Base-by-base conservation (phyloP, 148 eudicot genomes). In the Silene latifolia region DNA sequence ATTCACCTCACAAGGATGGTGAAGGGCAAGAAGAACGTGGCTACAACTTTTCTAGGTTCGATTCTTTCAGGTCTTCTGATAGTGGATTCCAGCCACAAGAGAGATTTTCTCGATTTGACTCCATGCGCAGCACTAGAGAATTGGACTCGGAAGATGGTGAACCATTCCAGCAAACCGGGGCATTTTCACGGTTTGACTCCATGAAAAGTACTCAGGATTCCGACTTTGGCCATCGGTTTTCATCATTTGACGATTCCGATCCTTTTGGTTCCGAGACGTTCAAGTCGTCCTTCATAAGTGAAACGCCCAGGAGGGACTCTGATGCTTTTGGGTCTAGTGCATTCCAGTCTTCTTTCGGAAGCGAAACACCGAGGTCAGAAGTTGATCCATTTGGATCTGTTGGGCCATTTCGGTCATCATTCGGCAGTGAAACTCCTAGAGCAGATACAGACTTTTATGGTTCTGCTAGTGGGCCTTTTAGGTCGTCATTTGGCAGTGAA, bases 41-140 rank as follows among this genome's bases (percentile, higher is more conserved):
- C 86, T 87, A 77, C 80, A 92, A 75, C 87, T 86, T 92, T 78
- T 93, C 98, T 6, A 87, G 98, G 82, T 93, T 90, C 74, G 98
- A 93, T 79, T 89, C 98, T 63, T 92, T 92, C 84, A 85, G 80
- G 74, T 82, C 86, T 77, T 59, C 80, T 7, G 98, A 90, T 57
- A 77, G 89, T 76, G 87, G 96, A 68, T 90, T 82, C 82, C 88
- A 73, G 57, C 80, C 87, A 59, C 88, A 86, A 9, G 97, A 87
- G 23, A 80, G 79, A 69, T 70, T 89, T 2, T 72, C 97, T 25
- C 87, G 97, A 68, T 89, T 89, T 76, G 97, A 92, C 84, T 92
- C 97, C 32, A 85, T 86, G 80, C 81, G 83, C 47, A 88, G 92
- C 76, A 84, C 81, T 42, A 79, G 75, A 70, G 97, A 90, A 35